Conservation (phyloP, 2,329 filamentous ascomycete species). For the Clonostachys solani region DNA sequence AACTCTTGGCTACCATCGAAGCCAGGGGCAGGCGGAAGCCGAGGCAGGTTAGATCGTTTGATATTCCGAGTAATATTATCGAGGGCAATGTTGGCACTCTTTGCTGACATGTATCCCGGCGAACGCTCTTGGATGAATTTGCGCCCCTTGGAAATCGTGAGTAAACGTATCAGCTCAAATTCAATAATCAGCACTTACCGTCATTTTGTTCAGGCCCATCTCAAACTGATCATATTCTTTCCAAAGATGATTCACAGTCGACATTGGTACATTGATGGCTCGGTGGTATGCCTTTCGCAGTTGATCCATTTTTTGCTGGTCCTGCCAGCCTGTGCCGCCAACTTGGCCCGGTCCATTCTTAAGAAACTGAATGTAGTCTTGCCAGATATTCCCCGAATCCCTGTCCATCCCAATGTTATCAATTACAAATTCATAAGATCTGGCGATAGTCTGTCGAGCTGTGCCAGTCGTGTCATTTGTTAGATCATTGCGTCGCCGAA, state of each 20-base stretch:
- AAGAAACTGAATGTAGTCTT: slow-evolving; percentile 92
- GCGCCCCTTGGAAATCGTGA: slow-evolving; percentile 58
- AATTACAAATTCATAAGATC: slow-evolving; percentile 90
- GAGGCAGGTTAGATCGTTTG: slow-evolving; percentile 72
- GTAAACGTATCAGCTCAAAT: not conserved
- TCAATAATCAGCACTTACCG: slow-evolving; percentile 46
- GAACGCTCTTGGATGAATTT: slow-evolving; percentile 94
- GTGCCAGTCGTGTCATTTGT: slow-evolving; percentile 70
- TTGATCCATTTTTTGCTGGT: slow-evolving; percentile 96
- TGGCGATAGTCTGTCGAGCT: slow-evolving; percentile 74
- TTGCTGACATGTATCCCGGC: slow-evolving; percentile 91
- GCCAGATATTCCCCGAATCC: slow-evolving; percentile 85
- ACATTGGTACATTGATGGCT: slow-evolving; percentile 82
- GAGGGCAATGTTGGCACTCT: slow-evolving; percentile 84
- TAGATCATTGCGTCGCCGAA: slow-evolving; percentile 85
- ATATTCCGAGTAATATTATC: slow-evolving; percentile 81
- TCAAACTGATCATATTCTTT: slow-evolving; percentile 98
- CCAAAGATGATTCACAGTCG: slow-evolving; percentile 81
- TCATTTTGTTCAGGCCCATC: slow-evolving; percentile 87
- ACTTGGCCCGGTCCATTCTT: slow-evolving; percentile 81
- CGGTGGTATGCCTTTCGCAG: slow-evolving; percentile 89
- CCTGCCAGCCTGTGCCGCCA: slow-evolving; percentile 87
- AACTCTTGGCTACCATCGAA: slow-evolving; percentile 88
- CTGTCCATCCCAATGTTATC: slow-evolving; percentile 87
- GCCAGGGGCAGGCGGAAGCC: slow-evolving; percentile 76